Evolutionary conservation across 2,329 filamentous ascomycete species (phyloP).

Genomic region (Botryotinia globosa): DNA sequence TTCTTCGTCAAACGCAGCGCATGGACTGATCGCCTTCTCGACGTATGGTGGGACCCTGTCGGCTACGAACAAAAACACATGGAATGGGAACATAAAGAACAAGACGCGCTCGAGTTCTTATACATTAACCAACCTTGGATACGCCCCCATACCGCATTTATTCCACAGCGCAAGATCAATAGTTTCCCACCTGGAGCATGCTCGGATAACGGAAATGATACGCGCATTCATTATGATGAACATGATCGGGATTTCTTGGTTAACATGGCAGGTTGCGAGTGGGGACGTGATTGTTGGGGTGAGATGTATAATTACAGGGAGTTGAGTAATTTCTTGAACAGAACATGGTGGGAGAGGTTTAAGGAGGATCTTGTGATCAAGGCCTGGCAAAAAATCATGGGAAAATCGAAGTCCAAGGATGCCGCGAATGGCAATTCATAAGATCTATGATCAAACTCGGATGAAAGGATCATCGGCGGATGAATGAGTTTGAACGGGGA

Average conservation of each 20-base stretch:
- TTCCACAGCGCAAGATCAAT: constrained; percentile 90
- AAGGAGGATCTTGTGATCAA: constrained; percentile 58
- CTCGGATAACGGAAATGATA: constrained; percentile 70
- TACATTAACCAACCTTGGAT: constrained; percentile 93
- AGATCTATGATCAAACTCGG: neutral
- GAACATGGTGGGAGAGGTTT: constrained; percentile 74
- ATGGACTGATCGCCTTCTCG: constrained; percentile 88
- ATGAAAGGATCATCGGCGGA: neutral
- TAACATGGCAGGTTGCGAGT: constrained; percentile 98
- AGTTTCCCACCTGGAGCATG: constrained; percentile 91
- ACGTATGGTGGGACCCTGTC: constrained; percentile 98
- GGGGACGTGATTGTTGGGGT: constrained; percentile 94
- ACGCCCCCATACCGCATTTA: constrained; percentile 80
- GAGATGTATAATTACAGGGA: constrained; percentile 97
- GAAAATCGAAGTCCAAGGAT: constrained; percentile 39
- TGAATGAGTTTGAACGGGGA: constrained; percentile 4
- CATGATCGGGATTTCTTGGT: constrained; percentile 88
- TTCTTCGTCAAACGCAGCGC: constrained; percentile 85
- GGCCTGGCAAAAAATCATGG: constrained; percentile 62
- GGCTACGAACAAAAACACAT: constrained; percentile 98
- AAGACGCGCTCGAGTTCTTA: constrained; percentile 89
- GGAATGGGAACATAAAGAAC: constrained; percentile 99
- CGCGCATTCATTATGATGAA: constrained; percentile 80
- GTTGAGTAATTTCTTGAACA: constrained; percentile 85
- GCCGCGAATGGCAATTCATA: constrained; percentile 26